Evolutionary conservation across 441 rosid species (phyloP).

Genomic region (Aquilaria agallochum): DNA sequence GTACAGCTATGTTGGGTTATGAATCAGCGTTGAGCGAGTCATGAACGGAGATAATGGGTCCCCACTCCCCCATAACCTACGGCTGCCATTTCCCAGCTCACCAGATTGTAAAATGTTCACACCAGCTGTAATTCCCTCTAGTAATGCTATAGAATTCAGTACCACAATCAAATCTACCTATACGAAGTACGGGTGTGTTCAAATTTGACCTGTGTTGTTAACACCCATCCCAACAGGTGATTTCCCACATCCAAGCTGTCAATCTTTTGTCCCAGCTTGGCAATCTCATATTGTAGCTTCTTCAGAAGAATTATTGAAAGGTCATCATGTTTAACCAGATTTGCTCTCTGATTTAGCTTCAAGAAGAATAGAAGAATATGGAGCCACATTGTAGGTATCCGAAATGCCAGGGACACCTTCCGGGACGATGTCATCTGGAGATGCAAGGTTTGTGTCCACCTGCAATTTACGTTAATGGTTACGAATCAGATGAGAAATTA

Average conservation of each 20-base stretch:
- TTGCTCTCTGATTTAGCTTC: conserved; percentile 18
- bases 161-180: too few relatives aligned
- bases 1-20: too few relatives aligned
- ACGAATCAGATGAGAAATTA: background rate
- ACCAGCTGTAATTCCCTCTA: too few relatives aligned
- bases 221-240: too few relatives aligned
- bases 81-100: too few relatives aligned
- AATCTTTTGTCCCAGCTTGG: background rate
- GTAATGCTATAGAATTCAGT: too few relatives aligned
- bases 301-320: background rate
- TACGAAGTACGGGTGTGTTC: too few relatives aligned
- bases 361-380: conserved; percentile 50
- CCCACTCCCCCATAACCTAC: too few relatives aligned
- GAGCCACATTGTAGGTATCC: conserved; percentile 39
- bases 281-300: background rate
- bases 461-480: conserved; percentile 22
- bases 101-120: too few relatives aligned
- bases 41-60: too few relatives aligned
- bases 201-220: too few relatives aligned
- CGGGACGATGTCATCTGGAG: conserved; percentile 59
- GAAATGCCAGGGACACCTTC: conserved; percentile 63
- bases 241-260: background rate
- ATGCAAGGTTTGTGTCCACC: conserved; percentile 78
- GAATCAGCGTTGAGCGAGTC: too few relatives aligned
- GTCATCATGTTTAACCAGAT: conserved; percentile 50